Conservation (phyloP, 1,139 yeast species). For the Yamadazyma aaseri region DNA sequence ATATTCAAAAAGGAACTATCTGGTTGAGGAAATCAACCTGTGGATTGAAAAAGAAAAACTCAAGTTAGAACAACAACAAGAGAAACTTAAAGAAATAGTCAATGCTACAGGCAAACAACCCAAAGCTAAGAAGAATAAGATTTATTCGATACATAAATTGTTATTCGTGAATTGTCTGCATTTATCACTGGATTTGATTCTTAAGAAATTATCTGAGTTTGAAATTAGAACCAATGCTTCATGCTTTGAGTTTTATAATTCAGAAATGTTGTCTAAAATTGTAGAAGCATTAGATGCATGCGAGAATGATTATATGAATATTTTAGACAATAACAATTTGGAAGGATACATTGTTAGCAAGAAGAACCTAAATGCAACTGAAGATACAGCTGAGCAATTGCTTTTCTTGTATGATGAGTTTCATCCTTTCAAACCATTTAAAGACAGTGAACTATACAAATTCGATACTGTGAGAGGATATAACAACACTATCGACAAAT, state of each 20-base stretch:
- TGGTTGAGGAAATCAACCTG: constrained; percentile 32
- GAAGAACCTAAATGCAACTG: constrained; percentile 48
- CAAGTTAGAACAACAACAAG: constrained; percentile 17
- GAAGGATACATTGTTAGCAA: constrained; percentile 69
- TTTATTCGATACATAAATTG: constrained; percentile 66
- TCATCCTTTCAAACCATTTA: constrained; percentile 74
- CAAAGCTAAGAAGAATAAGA: constrained; percentile 39
- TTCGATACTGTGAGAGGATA: constrained; percentile 55
- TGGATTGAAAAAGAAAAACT: constrained; percentile 51
- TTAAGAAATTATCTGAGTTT: constrained; percentile 47
- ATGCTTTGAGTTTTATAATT: constrained; percentile 34
- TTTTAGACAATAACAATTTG: constrained; percentile 21
- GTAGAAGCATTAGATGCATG: constrained; percentile 50
- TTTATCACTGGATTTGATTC: constrained; percentile 75
- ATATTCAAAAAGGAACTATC: constrained; percentile 20
- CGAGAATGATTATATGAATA: constrained; percentile 33
- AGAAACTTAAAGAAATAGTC: constrained; percentile 6
- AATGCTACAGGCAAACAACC: constrained; percentile 8
- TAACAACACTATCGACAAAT: constrained; percentile 76
- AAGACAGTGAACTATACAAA: constrained; percentile 28
- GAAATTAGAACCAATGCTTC: constrained; percentile 47
- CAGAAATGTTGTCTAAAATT: constrained; percentile 15
- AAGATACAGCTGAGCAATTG: constrained; percentile 32
- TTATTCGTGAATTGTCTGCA: constrained; percentile 69
- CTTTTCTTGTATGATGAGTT: constrained; percentile 73